Evolutionary conservation across 768 basidiomycete species (phyloP).

Genomic region (Lentinus brumalis): DNA sequence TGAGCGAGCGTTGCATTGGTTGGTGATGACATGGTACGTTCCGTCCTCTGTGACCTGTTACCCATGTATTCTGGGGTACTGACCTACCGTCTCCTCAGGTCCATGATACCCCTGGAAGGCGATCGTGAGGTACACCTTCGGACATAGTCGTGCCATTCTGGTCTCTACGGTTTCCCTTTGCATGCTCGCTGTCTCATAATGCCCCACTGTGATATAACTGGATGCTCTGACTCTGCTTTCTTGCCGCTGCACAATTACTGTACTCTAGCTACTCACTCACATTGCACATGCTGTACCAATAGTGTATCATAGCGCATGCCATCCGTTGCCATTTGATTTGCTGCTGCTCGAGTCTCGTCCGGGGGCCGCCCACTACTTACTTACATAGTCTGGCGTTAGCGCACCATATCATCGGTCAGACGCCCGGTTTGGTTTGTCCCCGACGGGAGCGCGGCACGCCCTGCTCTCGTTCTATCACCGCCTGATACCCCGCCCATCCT

Average conservation of each 20-base stretch:
- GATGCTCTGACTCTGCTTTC: too few species aligned
- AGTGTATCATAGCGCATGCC: background rate
- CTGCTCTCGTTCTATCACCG: constrained; percentile 15
- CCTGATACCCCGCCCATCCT: constrained; percentile 19
- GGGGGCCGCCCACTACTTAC: background rate
- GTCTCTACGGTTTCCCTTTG: too few species aligned
- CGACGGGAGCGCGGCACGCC: background rate
- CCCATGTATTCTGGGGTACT: too few species aligned
- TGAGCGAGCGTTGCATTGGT: background rate
- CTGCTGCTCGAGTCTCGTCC: background rate
- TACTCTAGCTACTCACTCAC: too few species aligned
- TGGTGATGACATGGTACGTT: background rate
- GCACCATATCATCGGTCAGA: background rate
- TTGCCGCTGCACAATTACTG: too few species aligned
- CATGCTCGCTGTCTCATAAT: too few species aligned
- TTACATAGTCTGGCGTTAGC: background rate
- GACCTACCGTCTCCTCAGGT: too few species aligned
- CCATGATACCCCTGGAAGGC: too few species aligned
- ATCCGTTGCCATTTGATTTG: background rate
- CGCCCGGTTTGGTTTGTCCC: constrained; percentile 15
- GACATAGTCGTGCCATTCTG: too few species aligned
- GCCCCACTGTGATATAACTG: too few species aligned
- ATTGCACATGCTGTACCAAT: background rate
- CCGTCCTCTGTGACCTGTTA: background rate
- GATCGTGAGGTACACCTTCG: too few species aligned